Conservation (phyloP, 1,139 yeast species). For the Geotrichum phurueaensis region DNA sequence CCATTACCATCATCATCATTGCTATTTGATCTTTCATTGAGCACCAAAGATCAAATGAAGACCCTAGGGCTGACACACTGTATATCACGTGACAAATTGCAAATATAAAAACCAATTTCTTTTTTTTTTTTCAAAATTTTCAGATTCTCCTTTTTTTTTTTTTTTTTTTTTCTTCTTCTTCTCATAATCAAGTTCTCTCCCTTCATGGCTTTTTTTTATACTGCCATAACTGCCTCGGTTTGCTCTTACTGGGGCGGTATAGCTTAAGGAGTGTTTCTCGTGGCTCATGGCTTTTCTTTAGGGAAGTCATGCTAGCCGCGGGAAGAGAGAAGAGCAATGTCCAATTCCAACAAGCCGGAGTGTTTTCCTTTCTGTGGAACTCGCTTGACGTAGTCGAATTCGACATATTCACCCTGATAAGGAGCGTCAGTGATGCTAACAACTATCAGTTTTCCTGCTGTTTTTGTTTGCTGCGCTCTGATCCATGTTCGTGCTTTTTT, state of each 20-base stretch:
- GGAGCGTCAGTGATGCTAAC: too few species aligned
- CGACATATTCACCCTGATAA: slow-evolving; percentile 3
- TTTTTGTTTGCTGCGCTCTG: too few species aligned
- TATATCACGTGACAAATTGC: too few species aligned
- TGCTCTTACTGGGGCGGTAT: slow-evolving; percentile 10
- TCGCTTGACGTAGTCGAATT: slow-evolving; percentile 20
- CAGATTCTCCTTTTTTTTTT: neutral
- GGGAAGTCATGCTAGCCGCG: neutral
- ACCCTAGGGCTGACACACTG: too few species aligned
- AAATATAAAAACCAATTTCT: too few species aligned
- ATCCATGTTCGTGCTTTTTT: too few species aligned
- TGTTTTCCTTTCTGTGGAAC: slow-evolving; percentile 17
- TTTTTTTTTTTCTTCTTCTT: neutral
- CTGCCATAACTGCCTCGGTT: slow-evolving; percentile 12
- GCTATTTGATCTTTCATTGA: too few species aligned
- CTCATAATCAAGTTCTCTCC: slow-evolving; percentile 7
- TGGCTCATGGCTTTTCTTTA: neutral
- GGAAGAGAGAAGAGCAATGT: slow-evolving; percentile 14
- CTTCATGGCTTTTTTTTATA: slow-evolving; percentile 10
- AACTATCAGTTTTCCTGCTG: too few species aligned
- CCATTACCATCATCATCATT: too few species aligned
- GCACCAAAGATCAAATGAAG: too few species aligned
- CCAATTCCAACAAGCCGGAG: slow-evolving; percentile 20
- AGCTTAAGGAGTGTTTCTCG: slow-evolving; percentile 14
- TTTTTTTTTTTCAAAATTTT: too few species aligned